Evolutionary conservation across 2,329 filamentous ascomycete genomes (phyloP), one percentile per base, ranked within the genome.

Genomic region (Pyricularia sp.): DNA sequence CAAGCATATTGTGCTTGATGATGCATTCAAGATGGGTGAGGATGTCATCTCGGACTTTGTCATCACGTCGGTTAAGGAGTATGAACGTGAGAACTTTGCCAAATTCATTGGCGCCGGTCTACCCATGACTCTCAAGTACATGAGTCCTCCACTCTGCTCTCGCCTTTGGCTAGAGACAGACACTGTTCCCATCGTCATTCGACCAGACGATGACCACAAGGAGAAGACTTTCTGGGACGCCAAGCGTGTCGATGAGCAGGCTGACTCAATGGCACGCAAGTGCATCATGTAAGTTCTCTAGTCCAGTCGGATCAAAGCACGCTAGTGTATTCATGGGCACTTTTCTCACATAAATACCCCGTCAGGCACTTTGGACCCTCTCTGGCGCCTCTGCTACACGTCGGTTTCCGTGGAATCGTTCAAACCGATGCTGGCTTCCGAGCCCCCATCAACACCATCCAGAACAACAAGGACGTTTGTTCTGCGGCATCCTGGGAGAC

Each of bases 251-350:
- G 90, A 93, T 70, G 90, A 94, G 72, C 87, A 92, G 73, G 89
- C 90, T 1, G 90, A 93, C 72, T 89, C 88, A 0, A 89, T 93
- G 83, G 88, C 87, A 1, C 82, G 90, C 67, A 93, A 92, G 77
- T 91, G 88, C 73, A 82, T 92, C 67, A 83, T 87, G 87, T 89
- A 75, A 75, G 82, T 76, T 4, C 66, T 31, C 13, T 57, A 22
- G 19, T 1, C 28, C 1, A 28, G 26, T 62, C 63, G 59, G 26
- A 59, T 66, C 4, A 24, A 62, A 24, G 35, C 24, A 60, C 28
- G 16, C 12, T 9, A 6, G 5, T 40, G 5, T 16, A 12, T 28
- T 19, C 13, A 26, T 65, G 60, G 59, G 68, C 24, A 13, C 4
- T 67, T 33, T 65, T 63, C 62, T 62, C 19, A 64, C 24, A 44